Conservation (phyloP, 768 basidiomycete species). For the Cyclocybe aegerita region DNA sequence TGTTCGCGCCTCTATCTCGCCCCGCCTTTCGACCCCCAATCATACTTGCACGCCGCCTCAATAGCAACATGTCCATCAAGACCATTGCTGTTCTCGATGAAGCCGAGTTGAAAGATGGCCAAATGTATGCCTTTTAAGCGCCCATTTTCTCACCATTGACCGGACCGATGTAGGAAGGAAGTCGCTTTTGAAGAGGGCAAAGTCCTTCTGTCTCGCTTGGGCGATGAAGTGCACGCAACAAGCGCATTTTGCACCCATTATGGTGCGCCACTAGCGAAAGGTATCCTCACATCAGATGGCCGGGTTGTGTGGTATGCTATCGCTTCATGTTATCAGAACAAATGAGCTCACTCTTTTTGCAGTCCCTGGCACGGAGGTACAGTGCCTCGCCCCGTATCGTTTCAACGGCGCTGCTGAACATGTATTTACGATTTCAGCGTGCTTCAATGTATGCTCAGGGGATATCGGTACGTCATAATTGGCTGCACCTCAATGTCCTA, state of each 20-base stretch:
- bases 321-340: background rate
- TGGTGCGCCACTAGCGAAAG: conserved; percentile 84
- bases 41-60: conserved; percentile 7
- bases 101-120: conserved; percentile 60
- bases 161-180: conserved; percentile 63
- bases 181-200: conserved; percentile 77
- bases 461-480: conserved; percentile 59
- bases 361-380: conserved; percentile 89
- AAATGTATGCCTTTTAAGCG: conserved; percentile 42
- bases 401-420: background rate
- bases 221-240: conserved; percentile 74
- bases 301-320: conserved; percentile 69
- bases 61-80: conserved; percentile 42
- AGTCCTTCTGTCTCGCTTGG: conserved; percentile 75
- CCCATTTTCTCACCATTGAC: background rate
- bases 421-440: conserved; percentile 46
- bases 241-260: conserved; percentile 91
- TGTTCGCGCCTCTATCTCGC: conserved; percentile 13
- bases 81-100: conserved; percentile 59
- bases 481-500: background rate
- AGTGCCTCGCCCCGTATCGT: conserved; percentile 8
- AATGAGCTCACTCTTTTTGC: background rate
- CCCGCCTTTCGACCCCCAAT: conserved; percentile 2
- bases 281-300: conserved; percentile 76
- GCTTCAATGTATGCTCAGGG: conserved; percentile 84